A percentile compares a stretch with the other conserved stretches of the same genome.
Conservation (phyloP, 1,284 basidiomycete genomes). For the Somion occarium region DNA sequence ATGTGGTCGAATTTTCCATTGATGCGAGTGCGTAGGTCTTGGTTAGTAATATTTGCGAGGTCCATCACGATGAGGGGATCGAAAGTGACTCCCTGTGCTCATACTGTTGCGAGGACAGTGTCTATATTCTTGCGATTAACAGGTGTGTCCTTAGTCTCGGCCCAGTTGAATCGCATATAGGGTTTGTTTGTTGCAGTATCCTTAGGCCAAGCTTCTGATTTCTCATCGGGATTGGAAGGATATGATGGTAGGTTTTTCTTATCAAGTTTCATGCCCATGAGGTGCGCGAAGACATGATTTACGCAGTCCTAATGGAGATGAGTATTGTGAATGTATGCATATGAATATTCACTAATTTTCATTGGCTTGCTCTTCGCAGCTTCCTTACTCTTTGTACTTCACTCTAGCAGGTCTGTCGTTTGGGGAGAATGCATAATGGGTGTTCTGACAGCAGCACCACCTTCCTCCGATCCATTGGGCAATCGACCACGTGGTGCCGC, state of each 20-base stretch:
- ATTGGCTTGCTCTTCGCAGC: too few species aligned
- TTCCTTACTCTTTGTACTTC: too few species aligned
- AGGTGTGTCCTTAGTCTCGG: background rate
- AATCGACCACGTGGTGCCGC: too few species aligned
- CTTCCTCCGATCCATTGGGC: too few species aligned
- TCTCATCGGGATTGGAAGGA: background rate
- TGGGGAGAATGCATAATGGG: too few species aligned
- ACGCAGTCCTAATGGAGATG: too few species aligned
- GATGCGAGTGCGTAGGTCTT: background rate
- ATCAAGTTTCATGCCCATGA: background rate
- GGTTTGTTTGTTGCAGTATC: background rate
- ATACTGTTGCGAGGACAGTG: background rate
- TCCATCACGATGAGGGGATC: background rate
- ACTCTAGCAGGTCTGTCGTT: too few species aligned
- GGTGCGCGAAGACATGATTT: background rate
- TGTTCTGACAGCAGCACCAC: too few species aligned
- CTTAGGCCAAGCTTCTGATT: background rate
- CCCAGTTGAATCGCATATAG: background rate
- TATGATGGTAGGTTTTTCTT: background rate
- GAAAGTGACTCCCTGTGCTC: background rate
- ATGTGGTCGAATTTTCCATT: background rate
- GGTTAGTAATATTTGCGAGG: background rate
- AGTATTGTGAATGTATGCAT: too few species aligned
- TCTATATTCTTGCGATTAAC: background rate
- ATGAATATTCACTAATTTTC: too few species aligned